Evolutionary conservation across 768 basidiomycete species (phyloP).

Genomic region (Sutorius australiensis): DNA sequence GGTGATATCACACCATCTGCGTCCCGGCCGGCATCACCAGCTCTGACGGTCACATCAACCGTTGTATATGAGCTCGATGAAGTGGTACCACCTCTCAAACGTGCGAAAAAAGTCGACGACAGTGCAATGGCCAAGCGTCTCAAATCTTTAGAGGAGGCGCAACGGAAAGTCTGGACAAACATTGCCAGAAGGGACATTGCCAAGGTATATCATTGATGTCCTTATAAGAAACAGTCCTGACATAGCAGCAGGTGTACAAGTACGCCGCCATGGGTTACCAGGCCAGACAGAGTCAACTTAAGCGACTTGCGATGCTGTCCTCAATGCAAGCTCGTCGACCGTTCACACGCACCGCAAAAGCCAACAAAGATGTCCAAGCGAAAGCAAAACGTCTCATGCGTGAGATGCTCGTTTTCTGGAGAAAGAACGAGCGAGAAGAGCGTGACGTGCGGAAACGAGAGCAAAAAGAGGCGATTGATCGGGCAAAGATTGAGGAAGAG

Average conservation of each 20-base stretch:
- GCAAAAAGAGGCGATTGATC: constrained; percentile 89
- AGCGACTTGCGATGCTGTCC: constrained; percentile 71
- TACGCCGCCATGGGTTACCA: constrained; percentile 65
- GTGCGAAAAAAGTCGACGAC: constrained; percentile 75
- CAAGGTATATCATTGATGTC: constrained; percentile 46
- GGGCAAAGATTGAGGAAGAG: constrained; percentile 87
- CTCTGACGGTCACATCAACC: constrained; percentile 47
- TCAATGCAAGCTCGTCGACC: constrained; percentile 78
- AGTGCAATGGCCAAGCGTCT: constrained; percentile 68
- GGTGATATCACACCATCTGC: constrained; percentile 69
- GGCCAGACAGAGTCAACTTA: constrained; percentile 62
- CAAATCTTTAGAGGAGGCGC: constrained; percentile 75
- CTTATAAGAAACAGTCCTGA: constrained; percentile 3
- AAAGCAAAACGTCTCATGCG: constrained; percentile 88
- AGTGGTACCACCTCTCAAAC: constrained; percentile 63
- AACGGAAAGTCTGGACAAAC: constrained; percentile 86
- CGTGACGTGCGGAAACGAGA: constrained; percentile 88
- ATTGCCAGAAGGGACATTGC: constrained; percentile 82
- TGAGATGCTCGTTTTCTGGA: constrained; percentile 97
- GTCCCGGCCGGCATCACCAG: constrained; percentile 71
- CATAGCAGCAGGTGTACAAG: constrained; percentile 63
- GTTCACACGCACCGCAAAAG: constrained; percentile 69
- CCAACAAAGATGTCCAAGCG: constrained; percentile 76
- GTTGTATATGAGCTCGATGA: constrained; percentile 74
- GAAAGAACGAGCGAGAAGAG: constrained; percentile 97